Percentiles rank a stretch among this genome's conserved stretches.
phyloP scores from a whole-genome alignment of 805 yeast genomes.

The Metschnikowia koreensis region DNA sequence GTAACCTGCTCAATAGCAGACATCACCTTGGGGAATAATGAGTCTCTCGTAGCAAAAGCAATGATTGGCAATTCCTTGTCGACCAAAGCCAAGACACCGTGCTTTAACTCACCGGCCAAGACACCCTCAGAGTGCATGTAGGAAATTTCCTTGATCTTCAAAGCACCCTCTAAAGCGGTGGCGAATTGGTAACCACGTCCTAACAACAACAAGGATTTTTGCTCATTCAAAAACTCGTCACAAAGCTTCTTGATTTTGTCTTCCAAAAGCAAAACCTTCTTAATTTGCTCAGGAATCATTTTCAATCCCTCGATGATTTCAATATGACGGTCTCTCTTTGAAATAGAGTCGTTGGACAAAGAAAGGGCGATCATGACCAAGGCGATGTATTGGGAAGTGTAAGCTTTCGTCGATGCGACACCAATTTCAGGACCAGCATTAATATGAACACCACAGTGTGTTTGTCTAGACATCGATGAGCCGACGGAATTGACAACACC shows the following conservation, averaged over 20 bases:
- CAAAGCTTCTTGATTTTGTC: constrained; percentile 74
- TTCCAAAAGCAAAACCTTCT: constrained; percentile 70
- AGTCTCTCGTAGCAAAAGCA: constrained; percentile 94
- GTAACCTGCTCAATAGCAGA: constrained; percentile 95
- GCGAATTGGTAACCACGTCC: constrained; percentile 99
- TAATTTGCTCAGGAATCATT: constrained; percentile 81
- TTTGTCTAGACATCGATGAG: constrained; percentile 91
- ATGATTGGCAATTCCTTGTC: constrained; percentile 92
- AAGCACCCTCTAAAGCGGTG: constrained; percentile 96
- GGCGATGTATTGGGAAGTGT: constrained; percentile 97
- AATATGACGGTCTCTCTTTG: constrained; percentile 69
- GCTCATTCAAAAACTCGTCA: constrained; percentile 65
- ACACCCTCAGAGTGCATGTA: constrained; percentile 99
- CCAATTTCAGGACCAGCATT: constrained; percentile 99
- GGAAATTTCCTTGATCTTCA: constrained; percentile 96
- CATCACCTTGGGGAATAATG: constrained; percentile 92
- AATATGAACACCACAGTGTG: constrained; percentile 99
- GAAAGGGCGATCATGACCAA: constrained; percentile 94
- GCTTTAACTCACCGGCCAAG: constrained; percentile 97
- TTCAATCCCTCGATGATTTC: constrained; percentile 86
- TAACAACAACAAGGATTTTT: constrained; percentile 81
- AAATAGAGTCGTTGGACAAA: constrained; percentile 87
- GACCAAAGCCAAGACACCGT: constrained; percentile 95
- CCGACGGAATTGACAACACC: constrained; percentile 98
- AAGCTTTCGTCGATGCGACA: constrained; percentile 98